Evolutionary conservation across 345 rosid species (phyloP), one percentile per base, ranked within the genome.

Genomic region (Brassica incana): DNA sequence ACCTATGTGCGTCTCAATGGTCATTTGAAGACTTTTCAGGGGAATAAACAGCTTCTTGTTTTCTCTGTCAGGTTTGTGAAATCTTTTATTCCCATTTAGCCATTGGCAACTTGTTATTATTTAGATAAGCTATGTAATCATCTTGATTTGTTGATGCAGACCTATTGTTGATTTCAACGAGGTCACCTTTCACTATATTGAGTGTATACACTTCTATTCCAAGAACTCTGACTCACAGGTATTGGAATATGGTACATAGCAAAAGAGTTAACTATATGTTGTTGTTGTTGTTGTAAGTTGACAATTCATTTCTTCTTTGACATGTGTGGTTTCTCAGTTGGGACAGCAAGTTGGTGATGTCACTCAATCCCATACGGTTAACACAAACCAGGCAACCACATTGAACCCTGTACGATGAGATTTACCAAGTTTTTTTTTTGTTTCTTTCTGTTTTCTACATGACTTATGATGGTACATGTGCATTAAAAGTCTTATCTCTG

Each of bases 161-260:
- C 97, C 94, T 0, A 85, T 95, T 40, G 72, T 69, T 52, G 90
- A 89, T 81, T 92, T 86, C 32, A 92, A 95, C 74, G 99, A 95
- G 86, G 84, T 95, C 59, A 88, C 97, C 29, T 92, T 86, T 82
- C 99, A 95, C 87, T 91, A 86, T 54, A 84, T 95, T 48, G 97
- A 95, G 75, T 92, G 97, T 87, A 88, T 95, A 64, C 86, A 92
- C 69, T 86, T 85, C 61, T 84, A 86, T 72, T 66, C 89, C 45
- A 88, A 79, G 83, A 89, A 84, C 80, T 85, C 92, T 71, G 91
- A 84, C 60, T 66, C 83, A 27, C 89, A 87, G 96, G 96, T 92
- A 50, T 85, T 11, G 45, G 35, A 33, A 65, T 8, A 29, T 43
- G 18, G 6, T 14, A 6, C 40, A 54, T 38, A 7, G 8, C 58